phyloP scores from a whole-genome alignment of 179 eudicot species.

The Carnegiea gigantea region DNA sequence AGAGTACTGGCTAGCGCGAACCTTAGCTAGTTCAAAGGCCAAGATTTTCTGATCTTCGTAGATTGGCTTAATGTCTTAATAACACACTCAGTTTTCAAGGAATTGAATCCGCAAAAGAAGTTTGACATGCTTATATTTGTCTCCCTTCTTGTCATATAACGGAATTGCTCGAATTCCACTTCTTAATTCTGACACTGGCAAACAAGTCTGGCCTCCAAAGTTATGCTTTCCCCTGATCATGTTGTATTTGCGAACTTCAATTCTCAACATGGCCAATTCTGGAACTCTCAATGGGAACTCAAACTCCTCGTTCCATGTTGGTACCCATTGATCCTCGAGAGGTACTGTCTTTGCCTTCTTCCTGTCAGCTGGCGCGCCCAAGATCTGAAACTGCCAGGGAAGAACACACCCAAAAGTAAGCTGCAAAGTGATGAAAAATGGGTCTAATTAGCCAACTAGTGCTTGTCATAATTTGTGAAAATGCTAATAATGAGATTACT shows the following conservation, averaged over 20 bases:
- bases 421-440: no score
- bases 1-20: no score
- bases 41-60: neutral
- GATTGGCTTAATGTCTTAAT: neutral
- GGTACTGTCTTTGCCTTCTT: slow-evolving; percentile 37
- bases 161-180: slow-evolving; percentile 56
- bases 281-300: slow-evolving; percentile 54
- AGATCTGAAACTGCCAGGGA: slow-evolving; percentile 39
- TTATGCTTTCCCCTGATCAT: slow-evolving; percentile 36
- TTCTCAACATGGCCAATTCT: slow-evolving; percentile 53
- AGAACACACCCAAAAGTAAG: neutral
- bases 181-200: slow-evolving; percentile 49
- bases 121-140: slow-evolving; percentile 44
- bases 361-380: slow-evolving; percentile 46
- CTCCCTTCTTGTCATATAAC: slow-evolving; percentile 42
- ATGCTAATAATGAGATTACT: neutral
- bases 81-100: slow-evolving; percentile 17
- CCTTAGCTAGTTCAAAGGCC: neutral
- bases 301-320: slow-evolving; percentile 55
- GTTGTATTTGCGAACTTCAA: slow-evolving; percentile 51
- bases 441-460: neutral
- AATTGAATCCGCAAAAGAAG: slow-evolving; percentile 46
- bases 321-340: slow-evolving; percentile 51
- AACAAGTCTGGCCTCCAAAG: slow-evolving; percentile 59
- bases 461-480: neutral